Evolutionary conservation across 306 rosid species (phyloP), one percentile per base, ranked within the genome.

Genomic region (Acacia confusa): DNA sequence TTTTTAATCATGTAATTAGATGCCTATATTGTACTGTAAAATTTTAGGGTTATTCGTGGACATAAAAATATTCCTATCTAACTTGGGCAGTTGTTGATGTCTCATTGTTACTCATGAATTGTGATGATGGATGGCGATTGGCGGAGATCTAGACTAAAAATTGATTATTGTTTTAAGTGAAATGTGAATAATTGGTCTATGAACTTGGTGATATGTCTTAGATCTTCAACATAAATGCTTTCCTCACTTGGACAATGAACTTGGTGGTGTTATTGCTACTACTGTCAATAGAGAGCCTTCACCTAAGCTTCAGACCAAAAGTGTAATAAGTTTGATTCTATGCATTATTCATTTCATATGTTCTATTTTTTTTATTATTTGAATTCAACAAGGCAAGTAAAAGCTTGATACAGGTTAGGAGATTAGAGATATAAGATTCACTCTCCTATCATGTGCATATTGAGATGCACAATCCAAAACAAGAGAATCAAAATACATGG

Each of bases 21-120:
- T 48, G 4, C 8, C 25, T 38, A 8, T 19, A 25, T 4, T 14
- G 57, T 19, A 25, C 2, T 14, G 57, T 78, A 20, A 70, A 70
- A 16, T 58, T 64, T 71, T 63, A 76, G 72, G 78, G 32, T 28
- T 75, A 25, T 22, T 16, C 28, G 15, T 11, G 32, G 20, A 53
- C 3, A 13, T 17, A 20, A 1, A 8, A 44, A 1, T 36, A 3
- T 6, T n/a, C 44, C 2, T 17, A 34, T 20, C 10, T 27, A 12
- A 50, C 52, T 73, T 64, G 12, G 53, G 74, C 20, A 25, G 28
- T 60, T 79, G 43, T 28, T 53, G 30, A 71, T 80, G 64, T 17
- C 40, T 72, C 72, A 32, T 0, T 72, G n/a, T 72, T 66, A 16
- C 72, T 24, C 38, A 2, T 61, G 80, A 45, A 2, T 6, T 8